Evolutionary conservation across 2,329 filamentous ascomycete species (phyloP).

Genomic region (Berkeleyomyces basicola): DNA sequence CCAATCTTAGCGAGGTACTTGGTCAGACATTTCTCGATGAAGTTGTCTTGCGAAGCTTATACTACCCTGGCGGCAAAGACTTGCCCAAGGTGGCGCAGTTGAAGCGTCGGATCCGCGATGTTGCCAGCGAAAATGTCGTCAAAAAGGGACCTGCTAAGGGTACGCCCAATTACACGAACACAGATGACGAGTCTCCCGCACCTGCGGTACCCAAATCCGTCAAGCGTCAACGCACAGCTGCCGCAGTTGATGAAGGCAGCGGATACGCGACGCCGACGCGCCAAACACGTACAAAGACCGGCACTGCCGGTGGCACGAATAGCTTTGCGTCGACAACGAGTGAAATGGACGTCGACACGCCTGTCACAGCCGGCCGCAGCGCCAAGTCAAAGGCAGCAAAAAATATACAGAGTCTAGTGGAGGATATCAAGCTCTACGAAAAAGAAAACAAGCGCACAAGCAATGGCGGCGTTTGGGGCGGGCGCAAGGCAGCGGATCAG

Average conservation of each 20-base stretch:
- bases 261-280: conserved; percentile 22
- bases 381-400: conserved; percentile 76
- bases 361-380: conserved; percentile 57
- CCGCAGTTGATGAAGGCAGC: neutral
- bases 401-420: conserved; percentile 57
- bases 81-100: conserved; percentile 27
- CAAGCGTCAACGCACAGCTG: conserved; percentile 16
- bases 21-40: conserved; percentile 73
- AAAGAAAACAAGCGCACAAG: conserved; percentile 70
- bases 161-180: conserved; percentile 24
- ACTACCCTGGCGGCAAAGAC: conserved; percentile 46
- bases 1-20: conserved; percentile 83
- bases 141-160: conserved; percentile 31
- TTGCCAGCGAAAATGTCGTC: conserved; percentile 34
- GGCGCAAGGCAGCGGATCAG: conserved; percentile 43
- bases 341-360: conserved; percentile 67
- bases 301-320: neutral
- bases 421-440: conserved; percentile 79
- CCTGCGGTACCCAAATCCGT: neutral
- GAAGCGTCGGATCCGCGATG: conserved; percentile 34
- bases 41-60: conserved; percentile 42
- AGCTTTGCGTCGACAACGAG: neutral
- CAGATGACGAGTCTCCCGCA: conserved; percentile 17
- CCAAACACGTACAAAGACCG: neutral
- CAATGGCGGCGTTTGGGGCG: conserved; percentile 41